phyloP scores from a whole-genome alignment of 768 basidiomycete genomes.

The Tylopilus rubrobrunneus region DNA sequence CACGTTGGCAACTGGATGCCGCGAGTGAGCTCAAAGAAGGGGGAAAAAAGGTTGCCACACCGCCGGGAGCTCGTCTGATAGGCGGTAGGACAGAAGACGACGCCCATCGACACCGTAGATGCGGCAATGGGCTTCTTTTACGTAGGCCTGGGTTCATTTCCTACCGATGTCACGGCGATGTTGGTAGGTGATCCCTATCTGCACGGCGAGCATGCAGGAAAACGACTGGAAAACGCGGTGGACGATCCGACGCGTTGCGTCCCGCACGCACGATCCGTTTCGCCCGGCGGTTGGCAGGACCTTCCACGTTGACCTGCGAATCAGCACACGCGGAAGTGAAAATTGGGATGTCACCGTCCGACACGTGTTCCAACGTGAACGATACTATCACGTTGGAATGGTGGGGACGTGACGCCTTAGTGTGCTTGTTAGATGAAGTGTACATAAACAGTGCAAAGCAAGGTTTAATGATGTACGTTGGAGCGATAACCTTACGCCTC shows the following conservation, averaged over 20 bases:
- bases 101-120: not conserved
- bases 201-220: not conserved
- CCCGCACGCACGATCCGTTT: slow-evolving; percentile 8
- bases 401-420: too few species aligned
- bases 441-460: not conserved
- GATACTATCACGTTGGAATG: too few species aligned
- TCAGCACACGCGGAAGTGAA: slow-evolving; percentile 18
- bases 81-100: not conserved
- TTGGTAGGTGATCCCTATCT: slow-evolving; percentile 4
- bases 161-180: not conserved
- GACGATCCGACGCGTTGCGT: not conserved
- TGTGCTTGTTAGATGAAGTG: not conserved
- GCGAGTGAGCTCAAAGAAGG: not conserved
- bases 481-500: not conserved
- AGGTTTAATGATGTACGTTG: slow-evolving; percentile 7
- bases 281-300: not conserved
- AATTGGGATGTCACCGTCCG: not conserved
- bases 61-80: not conserved
- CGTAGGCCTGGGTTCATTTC: not conserved
- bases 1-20: not conserved
- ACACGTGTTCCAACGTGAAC: slow-evolving; percentile 15
- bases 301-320: slow-evolving; percentile 3
- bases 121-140: slow-evolving; percentile 14
- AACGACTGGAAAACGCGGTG: not conserved
- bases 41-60: not conserved